Conservation (phyloP, 495 filamentous ascomycete species). For the Xylaria sp. region DNA sequence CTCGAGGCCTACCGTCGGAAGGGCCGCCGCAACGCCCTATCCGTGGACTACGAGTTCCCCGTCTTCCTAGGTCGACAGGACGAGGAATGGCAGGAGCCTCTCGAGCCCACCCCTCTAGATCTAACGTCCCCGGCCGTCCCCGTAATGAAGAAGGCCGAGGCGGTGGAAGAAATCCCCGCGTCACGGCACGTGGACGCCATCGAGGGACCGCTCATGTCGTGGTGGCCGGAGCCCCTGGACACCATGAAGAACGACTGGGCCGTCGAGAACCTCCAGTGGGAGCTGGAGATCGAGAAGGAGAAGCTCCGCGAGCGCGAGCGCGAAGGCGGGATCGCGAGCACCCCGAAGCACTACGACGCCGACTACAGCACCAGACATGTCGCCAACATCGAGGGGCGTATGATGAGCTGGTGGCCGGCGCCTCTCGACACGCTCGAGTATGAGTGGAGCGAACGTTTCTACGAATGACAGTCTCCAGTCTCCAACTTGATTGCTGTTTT, state of each 20-base stretch:
- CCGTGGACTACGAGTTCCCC: slow-evolving; percentile 34
- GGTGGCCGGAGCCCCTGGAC: slow-evolving; percentile 39
- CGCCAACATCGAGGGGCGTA: slow-evolving; percentile 32
- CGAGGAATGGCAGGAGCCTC: slow-evolving; percentile 28
- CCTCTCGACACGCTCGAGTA: slow-evolving; percentile 31
- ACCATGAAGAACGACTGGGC: slow-evolving; percentile 28
- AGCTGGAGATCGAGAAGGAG: slow-evolving; percentile 18
- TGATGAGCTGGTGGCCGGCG: slow-evolving; percentile 43
- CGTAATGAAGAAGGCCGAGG: slow-evolving; percentile 16
- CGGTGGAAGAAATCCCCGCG: slow-evolving; percentile 19
- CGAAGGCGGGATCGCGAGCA: neutral
- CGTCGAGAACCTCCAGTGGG: slow-evolving; percentile 22
- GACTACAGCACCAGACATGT: slow-evolving; percentile 20
- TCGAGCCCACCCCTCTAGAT: neutral
- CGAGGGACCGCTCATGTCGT: slow-evolving; percentile 37
- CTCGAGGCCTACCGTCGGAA: slow-evolving; percentile 22
- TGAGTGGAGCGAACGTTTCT: slow-evolving; percentile 41
- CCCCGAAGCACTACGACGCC: neutral
- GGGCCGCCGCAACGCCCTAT: slow-evolving; percentile 31
- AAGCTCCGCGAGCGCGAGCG: slow-evolving; percentile 21
- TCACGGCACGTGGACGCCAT: slow-evolving; percentile 33
- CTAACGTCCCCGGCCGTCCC: neutral
- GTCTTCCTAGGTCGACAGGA: slow-evolving; percentile 42
- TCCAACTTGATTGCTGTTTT: neutral
- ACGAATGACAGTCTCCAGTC: slow-evolving; percentile 32